A percentile compares a stretch with the other conserved stretches of the same genome.
Conservation (phyloP, 1,284 basidiomycete species). For the Heterobasidion annosum region DNA sequence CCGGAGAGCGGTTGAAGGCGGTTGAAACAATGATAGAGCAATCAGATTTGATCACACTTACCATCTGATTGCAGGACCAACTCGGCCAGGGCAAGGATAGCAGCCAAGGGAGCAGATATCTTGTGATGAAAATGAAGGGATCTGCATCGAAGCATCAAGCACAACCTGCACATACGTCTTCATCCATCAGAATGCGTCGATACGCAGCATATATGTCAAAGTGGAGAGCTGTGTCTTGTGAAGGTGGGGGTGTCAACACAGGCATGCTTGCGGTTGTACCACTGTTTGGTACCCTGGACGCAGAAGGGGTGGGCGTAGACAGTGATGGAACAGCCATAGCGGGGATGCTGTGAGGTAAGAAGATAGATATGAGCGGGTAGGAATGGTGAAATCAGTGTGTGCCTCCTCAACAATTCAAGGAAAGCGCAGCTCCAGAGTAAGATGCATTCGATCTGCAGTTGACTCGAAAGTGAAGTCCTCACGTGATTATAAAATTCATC, state of each 20-base stretch:
- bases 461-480: too few species aligned
- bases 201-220: slow-evolving; percentile 56
- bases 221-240: neutral
- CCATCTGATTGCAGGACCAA: slow-evolving; percentile 69
- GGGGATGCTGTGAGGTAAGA: neutral
- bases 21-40: slow-evolving; percentile 13
- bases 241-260: neutral
- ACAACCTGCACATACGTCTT: slow-evolving; percentile 35
- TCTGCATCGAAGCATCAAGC: neutral
- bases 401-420: too few species aligned
- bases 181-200: slow-evolving; percentile 42
- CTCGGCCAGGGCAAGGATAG: slow-evolving; percentile 75
- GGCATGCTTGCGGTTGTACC: neutral
- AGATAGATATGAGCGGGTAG: neutral
- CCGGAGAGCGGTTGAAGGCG: slow-evolving; percentile 4
- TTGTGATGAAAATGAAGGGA: slow-evolving; percentile 18
- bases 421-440: too few species aligned
- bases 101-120: slow-evolving; percentile 83
- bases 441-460: too few species aligned
- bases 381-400: too few species aligned
- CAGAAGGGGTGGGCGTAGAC: neutral
- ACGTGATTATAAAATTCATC: too few species aligned
- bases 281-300: neutral
- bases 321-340: slow-evolving; percentile 2
- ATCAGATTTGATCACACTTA: slow-evolving; percentile 16